Evolutionary conservation across 352 stramenopile genomes (phyloP).

Genomic region (Pythium aquatile): DNA sequence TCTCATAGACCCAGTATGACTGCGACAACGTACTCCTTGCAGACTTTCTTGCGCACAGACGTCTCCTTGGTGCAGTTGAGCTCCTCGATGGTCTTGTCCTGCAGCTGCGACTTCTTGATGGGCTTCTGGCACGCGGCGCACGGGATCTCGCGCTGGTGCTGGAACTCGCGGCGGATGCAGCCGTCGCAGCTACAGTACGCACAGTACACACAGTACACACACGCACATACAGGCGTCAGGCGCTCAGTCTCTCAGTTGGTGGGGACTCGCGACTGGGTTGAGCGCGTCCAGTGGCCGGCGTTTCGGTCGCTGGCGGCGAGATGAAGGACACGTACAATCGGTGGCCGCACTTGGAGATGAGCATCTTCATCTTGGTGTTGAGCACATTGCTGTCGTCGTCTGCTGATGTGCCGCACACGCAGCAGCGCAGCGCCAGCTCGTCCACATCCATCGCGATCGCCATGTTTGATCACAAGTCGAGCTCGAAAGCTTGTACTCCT

Average conservation of each 20-base stretch:
- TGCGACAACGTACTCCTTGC: slow-evolving; percentile 57
- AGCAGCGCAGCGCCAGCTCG: slow-evolving; percentile 81
- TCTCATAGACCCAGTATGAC: not conserved
- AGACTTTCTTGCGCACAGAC: slow-evolving; percentile 84
- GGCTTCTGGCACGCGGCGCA: slow-evolving; percentile 77
- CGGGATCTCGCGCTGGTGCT: slow-evolving; percentile 84
- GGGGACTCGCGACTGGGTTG: not conserved
- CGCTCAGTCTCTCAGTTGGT: no score
- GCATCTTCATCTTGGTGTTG: slow-evolving; percentile 92
- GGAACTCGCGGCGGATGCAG: slow-evolving; percentile 87
- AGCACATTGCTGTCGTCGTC: slow-evolving; percentile 88
- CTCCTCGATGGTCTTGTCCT: slow-evolving; percentile 89
- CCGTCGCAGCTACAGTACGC: slow-evolving; percentile 58
- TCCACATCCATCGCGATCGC: slow-evolving; percentile 44
- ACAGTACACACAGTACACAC: not conserved
- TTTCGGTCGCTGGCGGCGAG: not conserved
- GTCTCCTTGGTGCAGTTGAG: slow-evolving; percentile 87
- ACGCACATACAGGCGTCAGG: not conserved
- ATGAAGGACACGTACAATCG: slow-evolving; percentile 63
- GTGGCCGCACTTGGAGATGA: slow-evolving; percentile 89
- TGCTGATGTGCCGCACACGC: slow-evolving; percentile 81
- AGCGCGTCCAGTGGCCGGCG: not conserved
- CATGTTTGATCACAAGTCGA: not conserved
- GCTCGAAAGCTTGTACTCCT: no score
- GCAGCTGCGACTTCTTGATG: slow-evolving; percentile 88